Evolutionary conservation across 129 eudicot species (phyloP), one percentile per base, ranked within the genome.

Genomic region (Flaveria ramosissima): DNA sequence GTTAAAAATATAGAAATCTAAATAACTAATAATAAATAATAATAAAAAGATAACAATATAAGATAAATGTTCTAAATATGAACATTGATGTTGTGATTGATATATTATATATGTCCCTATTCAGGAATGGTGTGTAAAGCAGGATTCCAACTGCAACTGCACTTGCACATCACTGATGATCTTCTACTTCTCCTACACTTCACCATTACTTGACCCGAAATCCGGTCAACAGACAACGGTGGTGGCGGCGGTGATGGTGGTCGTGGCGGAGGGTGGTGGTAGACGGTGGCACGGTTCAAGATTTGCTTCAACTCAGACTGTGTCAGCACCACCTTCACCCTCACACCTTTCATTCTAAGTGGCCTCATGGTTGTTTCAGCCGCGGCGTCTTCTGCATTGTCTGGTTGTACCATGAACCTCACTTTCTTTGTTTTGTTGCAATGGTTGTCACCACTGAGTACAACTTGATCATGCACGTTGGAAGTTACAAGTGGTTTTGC

Each of bases 71-170:
- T 27, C 19, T 47, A 27, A 12, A 75, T 59, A 48, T 76, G 57
- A 60, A 21, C 20, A 45, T 16, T 17, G 23, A 75, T 10, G 39
- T 51, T 26, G 24, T 42, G 43, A 53, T 24, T 43, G 27, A 55
- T 65, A 73, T 32, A 43, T 43, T 43, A 45, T 8, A 45, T 8
- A 72, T 52, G 51, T 9, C 62, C 53, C 11, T 9, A 66, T 73
- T 85, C 88, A 66, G 75, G 78, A 68, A 85, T 85, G 14, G 81
- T 73, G 57, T 85, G 83, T 30, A 85, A 74, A 69, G 39, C 47
- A 67, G 88, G 88, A 62, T 77, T 81, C 88, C 88, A 85, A 74
- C 21, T 26, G 66, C 72, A 85, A 70, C 21, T 26, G 66, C 72
- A 65, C 59, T 46, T 55, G 20, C 75, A 74, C 64, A 60, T 56